Evolutionary conservation across 2,329 filamentous ascomycete genomes (phyloP).

Genomic region (Claviceps maximensis): DNA sequence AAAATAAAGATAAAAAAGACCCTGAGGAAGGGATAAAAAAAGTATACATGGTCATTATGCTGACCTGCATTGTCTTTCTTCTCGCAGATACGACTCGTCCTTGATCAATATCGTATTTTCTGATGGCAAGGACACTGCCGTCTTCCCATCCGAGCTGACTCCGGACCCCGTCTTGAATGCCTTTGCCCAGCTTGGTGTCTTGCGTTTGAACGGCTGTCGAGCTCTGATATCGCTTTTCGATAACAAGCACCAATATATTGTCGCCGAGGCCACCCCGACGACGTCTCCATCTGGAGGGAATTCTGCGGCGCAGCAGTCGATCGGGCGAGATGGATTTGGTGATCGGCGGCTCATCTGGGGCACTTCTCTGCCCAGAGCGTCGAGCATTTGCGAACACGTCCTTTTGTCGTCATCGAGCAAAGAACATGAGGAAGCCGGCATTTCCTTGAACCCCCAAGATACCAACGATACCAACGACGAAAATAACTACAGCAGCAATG

Average conservation of each 20-base stretch:
- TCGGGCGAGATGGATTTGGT: conserved; percentile 1
- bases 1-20: too few relatives aligned
- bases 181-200: conserved; percentile 34
- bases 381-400: conserved; percentile 17
- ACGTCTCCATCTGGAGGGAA: conserved; percentile 20
- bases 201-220: conserved; percentile 27
- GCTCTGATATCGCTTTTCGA: conserved; percentile 39
- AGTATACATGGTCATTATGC: too few relatives aligned
- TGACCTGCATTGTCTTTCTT: not conserved
- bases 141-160: conserved; percentile 5
- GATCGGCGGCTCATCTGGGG: conserved; percentile 17
- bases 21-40: not conserved
- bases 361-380: conserved; percentile 17
- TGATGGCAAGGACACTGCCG: not conserved
- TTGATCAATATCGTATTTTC: conserved; percentile 4
- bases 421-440: not conserved
- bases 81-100: conserved; percentile 4
- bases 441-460: not conserved
- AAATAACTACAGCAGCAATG: not conserved
- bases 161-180: conserved; percentile 30
- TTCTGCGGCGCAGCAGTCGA: conserved; percentile 1
- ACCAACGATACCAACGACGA: too few relatives aligned
- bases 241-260: conserved; percentile 30
- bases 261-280: conserved; percentile 35
- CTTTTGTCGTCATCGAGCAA: conserved; percentile 6